Evolutionary conservation across 148 eudicot species (phyloP).

Genomic region (Hydrangea macrophylla): DNA sequence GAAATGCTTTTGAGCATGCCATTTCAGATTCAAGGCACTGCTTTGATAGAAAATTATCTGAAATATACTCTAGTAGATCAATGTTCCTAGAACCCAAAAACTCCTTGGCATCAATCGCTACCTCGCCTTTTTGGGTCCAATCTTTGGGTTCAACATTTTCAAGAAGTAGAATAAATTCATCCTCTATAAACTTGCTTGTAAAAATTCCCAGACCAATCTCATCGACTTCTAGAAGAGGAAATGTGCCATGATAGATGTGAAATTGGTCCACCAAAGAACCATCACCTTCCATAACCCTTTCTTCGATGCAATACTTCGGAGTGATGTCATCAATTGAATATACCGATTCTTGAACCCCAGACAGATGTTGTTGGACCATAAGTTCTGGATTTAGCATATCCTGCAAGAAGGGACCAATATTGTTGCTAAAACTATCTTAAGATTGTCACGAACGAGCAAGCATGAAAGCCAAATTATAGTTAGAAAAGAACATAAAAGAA

Average conservation of each 20-base stretch:
- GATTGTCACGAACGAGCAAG: background rate
- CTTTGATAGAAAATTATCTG: conserved; percentile 30
- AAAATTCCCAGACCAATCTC: conserved; percentile 49
- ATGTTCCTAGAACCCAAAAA: conserved; percentile 41
- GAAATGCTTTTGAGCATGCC: conserved; percentile 26
- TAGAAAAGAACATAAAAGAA: background rate
- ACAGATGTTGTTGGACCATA: conserved; percentile 24
- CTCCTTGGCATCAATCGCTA: conserved; percentile 33
- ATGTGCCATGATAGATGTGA: conserved; percentile 20
- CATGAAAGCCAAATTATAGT: background rate
- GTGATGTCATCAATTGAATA: conserved; percentile 46
- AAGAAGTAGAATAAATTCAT: conserved; percentile 36
- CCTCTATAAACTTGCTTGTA: conserved; percentile 24
- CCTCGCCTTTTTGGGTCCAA: conserved; percentile 28
- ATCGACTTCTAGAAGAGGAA: conserved; percentile 75
- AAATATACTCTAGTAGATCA: conserved; percentile 46
- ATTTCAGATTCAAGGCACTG: conserved; percentile 25
- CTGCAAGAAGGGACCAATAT: conserved; percentile 34
- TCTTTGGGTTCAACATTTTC: conserved; percentile 38
- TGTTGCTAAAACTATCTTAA: background rate
- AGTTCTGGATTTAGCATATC: conserved; percentile 34
- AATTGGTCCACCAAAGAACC: conserved; percentile 27
- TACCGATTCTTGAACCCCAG: conserved; percentile 44
- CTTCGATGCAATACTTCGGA: conserved; percentile 31
- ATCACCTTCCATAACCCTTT: conserved; percentile 41